These are phyloP conservation scores for Ziziphus jujuba DNA, from an alignment of 306 rosid genomes.

Conservation along the genomic window DNA sequence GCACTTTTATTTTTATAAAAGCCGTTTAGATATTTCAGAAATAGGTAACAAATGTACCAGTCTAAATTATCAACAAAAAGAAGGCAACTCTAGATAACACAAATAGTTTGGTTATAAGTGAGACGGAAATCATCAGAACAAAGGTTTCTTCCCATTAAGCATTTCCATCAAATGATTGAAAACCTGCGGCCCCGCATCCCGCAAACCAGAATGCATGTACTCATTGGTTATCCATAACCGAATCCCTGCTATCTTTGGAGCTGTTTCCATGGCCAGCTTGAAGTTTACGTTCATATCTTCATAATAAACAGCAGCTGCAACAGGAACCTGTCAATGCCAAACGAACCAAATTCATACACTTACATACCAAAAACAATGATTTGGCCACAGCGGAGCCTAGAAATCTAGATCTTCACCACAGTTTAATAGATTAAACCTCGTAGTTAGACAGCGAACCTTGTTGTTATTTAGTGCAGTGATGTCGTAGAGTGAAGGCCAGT, in stretches of 20 bases:
- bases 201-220: conserved; percentile 95
- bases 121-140: conserved; percentile 54
- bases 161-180: conserved; percentile 80
- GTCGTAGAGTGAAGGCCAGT: conserved; percentile 79
- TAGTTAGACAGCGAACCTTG: no score
- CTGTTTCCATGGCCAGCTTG: conserved; percentile 76
- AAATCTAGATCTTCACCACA: no score
- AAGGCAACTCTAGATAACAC: no score
- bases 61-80: no score
- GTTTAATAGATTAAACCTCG: no score
- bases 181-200: conserved; percentile 72
- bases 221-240: conserved; percentile 86
- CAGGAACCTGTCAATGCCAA: conserved; percentile 67
- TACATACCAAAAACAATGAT: conserved; percentile 46
- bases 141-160: conserved; percentile 83
- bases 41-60: no score
- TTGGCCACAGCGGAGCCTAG: no score
- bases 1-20: no score
- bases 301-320: conserved; percentile 88
- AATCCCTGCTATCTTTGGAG: conserved; percentile 78
- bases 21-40: no score
- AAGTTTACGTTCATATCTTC: conserved; percentile 83
- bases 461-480: conserved; percentile 62
- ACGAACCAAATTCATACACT: conserved; percentile 3
- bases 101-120: not conserved